Evolutionary conservation across 73 alveolate species (phyloP), one percentile per base, ranked within the genome.

Genomic region (Stentor coeruleus): DNA sequence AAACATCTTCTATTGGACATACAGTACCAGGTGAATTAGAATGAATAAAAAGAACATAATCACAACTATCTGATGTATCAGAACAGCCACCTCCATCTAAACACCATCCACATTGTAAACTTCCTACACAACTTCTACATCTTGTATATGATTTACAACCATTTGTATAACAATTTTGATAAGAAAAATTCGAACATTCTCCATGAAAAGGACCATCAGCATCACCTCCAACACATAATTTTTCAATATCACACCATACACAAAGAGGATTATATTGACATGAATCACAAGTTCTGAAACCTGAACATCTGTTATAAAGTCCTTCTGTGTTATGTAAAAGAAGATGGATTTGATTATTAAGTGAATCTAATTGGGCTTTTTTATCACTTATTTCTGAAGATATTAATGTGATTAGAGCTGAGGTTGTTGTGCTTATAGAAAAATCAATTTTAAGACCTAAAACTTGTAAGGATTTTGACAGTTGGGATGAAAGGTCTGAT

Each of bases 181-280:
- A 66, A 40, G 20, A 20, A 33, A 20, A 66, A 66, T 66, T 28
- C n/a, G 79, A 20, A 2, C 79, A 66, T 2, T 66, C 79, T 20
- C 42, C 79, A 40, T 66, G n/a, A 33, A 66, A 66, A 26, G 79
- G 79, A 31, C 79, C 79, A 33, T 66, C 79, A 28, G 1, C 42
- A 33, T 66, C 79, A 28, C 79, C 79, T 0, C 79, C 79, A 0
- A 66, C 79, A 66, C 79, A 66, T 37, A 66, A 11, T 33, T 66
- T 37, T 33, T 66, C 79, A 26, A 31, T 33, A 1, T 20, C n/a
- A 66, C 79, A 66, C 79, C 79, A 66, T 28, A 66, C 79, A 66
- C 79, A 66, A 33, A 66, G 79, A 0, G 79, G 79, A 40, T 66
- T 66, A 33, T 66, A 66, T 28, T 37, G n/a, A 66, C 79, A 66